Percentiles rank a stretch among this genome's conserved stretches.
phyloP scores from a whole-genome alignment of 371 early-diverging fungal species.

The Lichtheimia ramosa region DNA sequence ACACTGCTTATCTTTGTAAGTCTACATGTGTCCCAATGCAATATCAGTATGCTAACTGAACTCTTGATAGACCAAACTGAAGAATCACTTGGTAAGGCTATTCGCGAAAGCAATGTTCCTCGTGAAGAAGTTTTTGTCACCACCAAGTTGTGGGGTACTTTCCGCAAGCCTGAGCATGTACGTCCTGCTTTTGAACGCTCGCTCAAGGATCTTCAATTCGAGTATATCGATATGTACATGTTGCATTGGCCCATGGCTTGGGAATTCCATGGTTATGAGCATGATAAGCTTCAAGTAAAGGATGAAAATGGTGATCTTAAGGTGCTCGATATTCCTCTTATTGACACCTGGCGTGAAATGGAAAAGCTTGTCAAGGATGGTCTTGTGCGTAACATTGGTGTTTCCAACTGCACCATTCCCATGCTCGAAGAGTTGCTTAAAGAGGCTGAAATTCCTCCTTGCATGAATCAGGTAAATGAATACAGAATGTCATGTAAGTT shows the following conservation, averaged over 20 bases:
- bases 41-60: neutral
- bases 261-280: constrained; percentile 38
- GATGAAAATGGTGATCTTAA: constrained; percentile 27
- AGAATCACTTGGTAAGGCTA: constrained; percentile 71
- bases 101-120: constrained; percentile 47
- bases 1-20: constrained; percentile 45
- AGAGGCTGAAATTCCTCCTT: constrained; percentile 74
- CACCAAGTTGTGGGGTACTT: constrained; percentile 87
- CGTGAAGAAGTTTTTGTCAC: constrained; percentile 58
- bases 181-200: constrained; percentile 54
- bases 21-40: neutral
- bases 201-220: constrained; percentile 67
- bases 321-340: constrained; percentile 45
- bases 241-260: constrained; percentile 57
- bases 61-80: constrained; percentile 52
- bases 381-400: constrained; percentile 54
- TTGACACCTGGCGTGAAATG: constrained; percentile 79
- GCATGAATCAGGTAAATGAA: constrained; percentile 67
- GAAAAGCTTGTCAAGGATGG: constrained; percentile 65
- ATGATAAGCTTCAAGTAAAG: constrained; percentile 13
- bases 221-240: constrained; percentile 91
- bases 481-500: neutral
- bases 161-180: constrained; percentile 53
- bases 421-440: constrained; percentile 71
- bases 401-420: constrained; percentile 65